Conservation (phyloP, 1,284 basidiomycete genomes). For the Microbotryum violaceum region DNA sequence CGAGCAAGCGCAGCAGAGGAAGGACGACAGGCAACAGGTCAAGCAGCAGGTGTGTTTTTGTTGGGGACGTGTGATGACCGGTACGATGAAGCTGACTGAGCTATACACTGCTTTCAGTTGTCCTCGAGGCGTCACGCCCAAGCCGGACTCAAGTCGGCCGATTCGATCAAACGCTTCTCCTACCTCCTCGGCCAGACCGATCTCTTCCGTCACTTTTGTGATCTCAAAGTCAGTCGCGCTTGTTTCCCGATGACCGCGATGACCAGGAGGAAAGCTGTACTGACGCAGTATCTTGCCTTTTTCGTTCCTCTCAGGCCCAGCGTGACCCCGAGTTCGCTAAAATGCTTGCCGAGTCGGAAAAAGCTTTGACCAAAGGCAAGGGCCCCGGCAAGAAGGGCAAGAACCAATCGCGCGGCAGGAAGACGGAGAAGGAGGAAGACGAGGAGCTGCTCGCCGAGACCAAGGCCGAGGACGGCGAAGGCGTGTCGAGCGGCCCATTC, state of each 20-base stretch:
- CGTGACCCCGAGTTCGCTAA: conserved; percentile 91
- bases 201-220: conserved; percentile 90
- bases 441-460: conserved; percentile 86
- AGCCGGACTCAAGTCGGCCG: conserved; percentile 56
- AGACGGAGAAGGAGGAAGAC: conserved; percentile 97
- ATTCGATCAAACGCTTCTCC: conserved; percentile 89
- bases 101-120: conserved; percentile 3
- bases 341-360: conserved; percentile 60
- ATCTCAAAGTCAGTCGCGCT: conserved; percentile 63
- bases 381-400: conserved; percentile 44
- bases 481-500: conserved; percentile 55
- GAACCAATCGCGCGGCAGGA: conserved; percentile 48
- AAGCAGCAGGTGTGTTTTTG: conserved; percentile 49
- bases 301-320: conserved; percentile 54
- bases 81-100: neutral
- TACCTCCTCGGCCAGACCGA: conserved; percentile 93
- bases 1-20: conserved; percentile 51
- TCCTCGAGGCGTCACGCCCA: conserved; percentile 14
- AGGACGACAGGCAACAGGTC: conserved; percentile 20
- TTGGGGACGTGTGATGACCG: too few species aligned
- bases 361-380: conserved; percentile 65
- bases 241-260: neutral
- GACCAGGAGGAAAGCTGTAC: neutral
- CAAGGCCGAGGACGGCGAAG: conserved; percentile 54
- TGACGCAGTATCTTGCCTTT: conserved; percentile 1